These are phyloP conservation scores for Yarrowia sp. DNA, from an alignment of 805 yeast species.

Conservation along the genomic window DNA sequence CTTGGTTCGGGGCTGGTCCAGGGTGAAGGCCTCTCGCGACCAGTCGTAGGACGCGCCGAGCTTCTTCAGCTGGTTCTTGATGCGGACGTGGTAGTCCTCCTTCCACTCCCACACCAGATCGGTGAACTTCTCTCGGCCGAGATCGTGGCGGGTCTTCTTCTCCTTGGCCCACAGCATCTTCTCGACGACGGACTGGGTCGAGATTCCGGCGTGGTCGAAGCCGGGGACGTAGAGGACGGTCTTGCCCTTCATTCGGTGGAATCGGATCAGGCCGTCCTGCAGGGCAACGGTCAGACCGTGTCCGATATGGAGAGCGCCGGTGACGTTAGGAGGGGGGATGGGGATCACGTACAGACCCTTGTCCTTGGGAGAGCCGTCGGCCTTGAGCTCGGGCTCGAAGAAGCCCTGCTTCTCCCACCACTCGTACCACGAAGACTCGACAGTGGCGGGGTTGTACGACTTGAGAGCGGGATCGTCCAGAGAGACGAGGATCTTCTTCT, in stretches of 20 bases:
- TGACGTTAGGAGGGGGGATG: slow-evolving; percentile 99
- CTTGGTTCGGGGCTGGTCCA: slow-evolving; percentile 70
- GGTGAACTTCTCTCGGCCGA: slow-evolving; percentile 86
- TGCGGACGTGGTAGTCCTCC: slow-evolving; percentile 83
- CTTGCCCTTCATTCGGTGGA: slow-evolving; percentile 95
- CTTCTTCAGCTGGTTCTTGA: slow-evolving; percentile 76
- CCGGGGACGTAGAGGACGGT: slow-evolving; percentile 93
- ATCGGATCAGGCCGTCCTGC: slow-evolving; percentile 90
- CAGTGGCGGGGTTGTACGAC: slow-evolving; percentile 88
- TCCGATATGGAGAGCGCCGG: slow-evolving; percentile 98
- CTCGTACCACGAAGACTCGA: slow-evolving; percentile 94
- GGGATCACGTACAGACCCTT: slow-evolving; percentile 88
- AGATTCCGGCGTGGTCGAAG: slow-evolving; percentile 98
- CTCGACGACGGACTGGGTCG: slow-evolving; percentile 97
- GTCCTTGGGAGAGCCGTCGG: slow-evolving; percentile 71
- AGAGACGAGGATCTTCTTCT: slow-evolving; percentile 81
- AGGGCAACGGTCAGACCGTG: slow-evolving; percentile 94
- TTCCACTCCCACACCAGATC: slow-evolving; percentile 98
- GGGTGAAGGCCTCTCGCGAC: slow-evolving; percentile 90
- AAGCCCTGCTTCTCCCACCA: slow-evolving; percentile 94
- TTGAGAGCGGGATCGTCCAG: slow-evolving; percentile 91
- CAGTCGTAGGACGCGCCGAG: slow-evolving; percentile 98
- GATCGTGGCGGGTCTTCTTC: slow-evolving; percentile 88
- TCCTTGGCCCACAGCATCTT: slow-evolving; percentile 89
- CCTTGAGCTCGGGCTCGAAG: slow-evolving; percentile 81